These are phyloP conservation scores for Hypoxylon sp. DNA, from an alignment of 2,329 filamentous ascomycete genomes.

Conservation along the genomic window DNA sequence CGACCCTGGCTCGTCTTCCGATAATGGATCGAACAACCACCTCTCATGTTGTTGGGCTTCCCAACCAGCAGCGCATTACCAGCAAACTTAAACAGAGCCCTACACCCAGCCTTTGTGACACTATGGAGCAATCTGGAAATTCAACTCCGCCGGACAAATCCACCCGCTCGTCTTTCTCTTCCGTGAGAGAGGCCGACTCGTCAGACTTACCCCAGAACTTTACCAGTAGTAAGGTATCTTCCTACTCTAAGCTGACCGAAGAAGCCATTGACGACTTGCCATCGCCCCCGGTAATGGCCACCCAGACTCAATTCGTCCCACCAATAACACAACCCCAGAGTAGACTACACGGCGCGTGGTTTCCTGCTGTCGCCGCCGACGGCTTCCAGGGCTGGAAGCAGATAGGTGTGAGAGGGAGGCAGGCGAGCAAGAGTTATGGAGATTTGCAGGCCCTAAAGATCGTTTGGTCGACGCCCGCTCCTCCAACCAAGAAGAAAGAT, in stretches of 20 bases:
- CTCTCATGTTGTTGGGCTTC: constrained; percentile 41
- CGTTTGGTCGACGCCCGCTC: constrained; percentile 65
- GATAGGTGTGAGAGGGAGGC: constrained; percentile 71
- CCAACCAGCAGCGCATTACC: constrained; percentile 34
- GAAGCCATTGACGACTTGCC: constrained; percentile 67
- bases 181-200: constrained; percentile 72
- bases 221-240: constrained; percentile 74
- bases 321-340: constrained; percentile 70
- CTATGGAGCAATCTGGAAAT: constrained; percentile 51
- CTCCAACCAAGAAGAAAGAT: constrained; percentile 52
- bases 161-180: constrained; percentile 72
- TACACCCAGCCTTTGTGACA: constrained; percentile 43
- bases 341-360: constrained; percentile 71
- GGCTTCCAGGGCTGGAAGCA: constrained; percentile 75
- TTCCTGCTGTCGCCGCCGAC: constrained; percentile 64
- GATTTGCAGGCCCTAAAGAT: constrained; percentile 70
- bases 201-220: constrained; percentile 73
- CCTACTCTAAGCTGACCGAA: constrained; percentile 63
- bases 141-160: constrained; percentile 56
- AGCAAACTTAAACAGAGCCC: constrained; percentile 46
- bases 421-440: constrained; percentile 73
- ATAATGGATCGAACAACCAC: constrained; percentile 47
- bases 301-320: constrained; percentile 63
- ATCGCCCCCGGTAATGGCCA: constrained; percentile 59
- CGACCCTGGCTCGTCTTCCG: constrained; percentile 41